Base-by-base conservation (phyloP, 2,329 filamentous ascomycete species). In the Metarhizium rileyi region DNA sequence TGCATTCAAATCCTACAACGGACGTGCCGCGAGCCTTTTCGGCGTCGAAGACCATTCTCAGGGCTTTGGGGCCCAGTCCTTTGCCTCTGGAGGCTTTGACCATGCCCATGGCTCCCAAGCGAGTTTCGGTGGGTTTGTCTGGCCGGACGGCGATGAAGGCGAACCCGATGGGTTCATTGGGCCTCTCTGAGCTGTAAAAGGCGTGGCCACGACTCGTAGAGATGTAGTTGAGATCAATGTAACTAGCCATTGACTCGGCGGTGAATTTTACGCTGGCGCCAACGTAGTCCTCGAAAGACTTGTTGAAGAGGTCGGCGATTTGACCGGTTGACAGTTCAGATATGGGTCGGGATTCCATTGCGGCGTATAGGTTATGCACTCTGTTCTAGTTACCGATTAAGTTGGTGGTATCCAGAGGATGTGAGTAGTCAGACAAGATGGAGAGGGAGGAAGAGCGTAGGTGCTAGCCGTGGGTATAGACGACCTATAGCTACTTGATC, bases 51-150 rank as follows among this genome's bases (percentile, higher is more conserved):
- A 52, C 27, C 30, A 44, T 46, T 18, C 41, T 33, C 2, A 58
- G 10, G 5, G 48, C 55, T 48, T 43, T 42, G 1, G 47, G 26
- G 18, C 55, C 57, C 9, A 54, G 27, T 10, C 56, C 55, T 27
- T 53, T 52, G 26, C 53, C 53, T 35, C 51, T 53, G n/a, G 41
- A 48, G 3, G 41, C 10, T 2, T 52, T 50, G 33, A 57, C 48
- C 12, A 59, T 53, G n/a, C 54, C 58, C 50, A 60, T 55, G 43
- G 48, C 28, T 3, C 50, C 54, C 0, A 60, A 46, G n/a, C 58
- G 53, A 5, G 48, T 46, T 25, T 57, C 48, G 3, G 35, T 41
- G 8, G 56, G 55, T 10, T 53, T 53, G 38, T 58, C 58, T 6
- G 51, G 47, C 4, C 56, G 47, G 23, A 47, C 41, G 1, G 58